Conservation (phyloP, 176 grass and related monocot genomes). For the Oryza rufipogon region DNA sequence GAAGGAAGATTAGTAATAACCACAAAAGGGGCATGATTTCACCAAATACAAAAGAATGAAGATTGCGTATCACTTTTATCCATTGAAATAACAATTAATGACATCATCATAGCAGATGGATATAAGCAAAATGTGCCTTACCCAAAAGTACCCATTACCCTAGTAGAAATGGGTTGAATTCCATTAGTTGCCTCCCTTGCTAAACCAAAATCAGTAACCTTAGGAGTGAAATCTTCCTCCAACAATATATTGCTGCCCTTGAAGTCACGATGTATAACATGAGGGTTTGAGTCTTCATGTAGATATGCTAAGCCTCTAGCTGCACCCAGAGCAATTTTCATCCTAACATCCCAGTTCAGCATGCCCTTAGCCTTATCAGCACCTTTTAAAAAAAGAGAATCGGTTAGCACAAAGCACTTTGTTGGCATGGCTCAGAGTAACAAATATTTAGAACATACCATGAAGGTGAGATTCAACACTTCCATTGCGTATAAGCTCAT, state of each 20-base stretch:
- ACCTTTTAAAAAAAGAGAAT: conserved; percentile 45
- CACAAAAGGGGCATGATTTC: conserved; percentile 17
- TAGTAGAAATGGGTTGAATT: conserved; percentile 76
- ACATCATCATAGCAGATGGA: conserved; percentile 10
- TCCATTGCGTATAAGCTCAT: conserved; percentile 89
- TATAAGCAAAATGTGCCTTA: conserved; percentile 45
- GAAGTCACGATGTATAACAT: conserved; percentile 97
- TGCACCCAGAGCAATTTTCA: conserved; percentile 92
- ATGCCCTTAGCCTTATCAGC: conserved; percentile 69
- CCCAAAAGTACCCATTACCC: conserved; percentile 98
- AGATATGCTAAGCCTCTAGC: conserved; percentile 95
- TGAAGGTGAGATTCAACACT: conserved; percentile 98
- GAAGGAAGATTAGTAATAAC: background rate
- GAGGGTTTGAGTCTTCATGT: conserved; percentile 95
- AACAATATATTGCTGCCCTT: conserved; percentile 93
- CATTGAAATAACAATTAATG: conserved; percentile 3
- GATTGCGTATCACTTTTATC: background rate
- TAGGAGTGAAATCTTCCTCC: conserved; percentile 94
- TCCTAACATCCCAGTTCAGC: conserved; percentile 89
- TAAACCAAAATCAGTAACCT: conserved; percentile 98
- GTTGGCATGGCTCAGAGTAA: background rate
- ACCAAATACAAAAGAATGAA: background rate
- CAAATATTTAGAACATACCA: conserved; percentile 57
- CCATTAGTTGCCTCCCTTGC: conserved; percentile 92
- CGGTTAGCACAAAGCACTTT: conserved; percentile 30